A percentile compares a stretch with the other conserved stretches of the same genome.
Conservation (phyloP, 1,284 basidiomycete species). For the Ceratobasidium sp. region DNA sequence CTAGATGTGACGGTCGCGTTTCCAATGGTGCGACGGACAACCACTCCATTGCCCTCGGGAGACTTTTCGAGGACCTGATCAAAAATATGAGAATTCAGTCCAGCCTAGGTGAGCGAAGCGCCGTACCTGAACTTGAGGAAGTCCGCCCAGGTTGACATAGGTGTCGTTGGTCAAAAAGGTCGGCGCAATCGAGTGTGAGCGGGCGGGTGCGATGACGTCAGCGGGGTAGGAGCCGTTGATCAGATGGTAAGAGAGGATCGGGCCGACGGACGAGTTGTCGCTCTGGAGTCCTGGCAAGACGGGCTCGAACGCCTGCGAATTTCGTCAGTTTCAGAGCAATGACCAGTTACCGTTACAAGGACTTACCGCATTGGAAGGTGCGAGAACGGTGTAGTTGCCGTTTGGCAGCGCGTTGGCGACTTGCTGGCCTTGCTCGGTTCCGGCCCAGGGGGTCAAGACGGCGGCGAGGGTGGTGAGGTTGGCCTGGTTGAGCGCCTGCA, state of each 20-base stretch:
- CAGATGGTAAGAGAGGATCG: conserved; percentile 47
- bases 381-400: conserved; percentile 51
- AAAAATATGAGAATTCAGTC: conserved; percentile 38
- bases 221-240: conserved; percentile 48
- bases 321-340: conserved; percentile 46
- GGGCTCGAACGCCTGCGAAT: conserved; percentile 52
- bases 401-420: conserved; percentile 43
- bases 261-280: conserved; percentile 10
- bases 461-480: conserved; percentile 46
- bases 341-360: conserved; percentile 44
- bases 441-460: conserved; percentile 45
- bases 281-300: conserved; percentile 27
- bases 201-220: conserved; percentile 35
- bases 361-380: conserved; percentile 51
- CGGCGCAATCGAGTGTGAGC: conserved; percentile 30
- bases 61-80: conserved; percentile 30
- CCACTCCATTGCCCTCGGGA: conserved; percentile 7
- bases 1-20: conserved; percentile 45
- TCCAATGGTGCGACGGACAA: conserved; percentile 43
- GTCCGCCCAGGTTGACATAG: conserved; percentile 49
- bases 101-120: conserved; percentile 40
- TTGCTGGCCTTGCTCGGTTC: conserved; percentile 46
- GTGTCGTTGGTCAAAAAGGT: conserved; percentile 38
- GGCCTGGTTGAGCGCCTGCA: conserved; percentile 38
- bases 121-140: conserved; percentile 43